These are phyloP conservation scores for Aquilaria agallochum DNA, from an alignment of 441 rosid genomes.

Conservation along the genomic window DNA sequence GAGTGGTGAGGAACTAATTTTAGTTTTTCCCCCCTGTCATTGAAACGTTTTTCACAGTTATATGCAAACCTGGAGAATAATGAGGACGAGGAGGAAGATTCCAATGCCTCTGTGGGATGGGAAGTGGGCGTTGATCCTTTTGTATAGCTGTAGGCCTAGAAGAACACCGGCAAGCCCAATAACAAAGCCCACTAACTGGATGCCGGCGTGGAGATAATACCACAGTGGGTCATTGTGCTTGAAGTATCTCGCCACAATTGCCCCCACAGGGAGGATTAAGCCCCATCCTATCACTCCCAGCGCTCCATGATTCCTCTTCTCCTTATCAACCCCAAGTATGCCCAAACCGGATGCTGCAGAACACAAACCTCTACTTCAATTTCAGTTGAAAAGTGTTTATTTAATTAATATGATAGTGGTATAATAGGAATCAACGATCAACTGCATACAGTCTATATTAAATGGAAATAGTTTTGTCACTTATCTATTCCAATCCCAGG, in stretches of 20 bases:
- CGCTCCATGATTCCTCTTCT: slow-evolving; percentile 72
- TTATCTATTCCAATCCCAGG: too few species aligned
- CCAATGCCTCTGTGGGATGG: slow-evolving; percentile 85
- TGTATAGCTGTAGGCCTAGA: slow-evolving; percentile 67
- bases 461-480: too few species aligned
- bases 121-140: slow-evolving; percentile 39
- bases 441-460: too few species aligned
- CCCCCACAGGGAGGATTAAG: slow-evolving; percentile 71
- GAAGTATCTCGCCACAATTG: slow-evolving; percentile 71
- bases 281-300: slow-evolving; percentile 82
- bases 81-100: slow-evolving; percentile 58
- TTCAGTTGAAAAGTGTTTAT: too few species aligned
- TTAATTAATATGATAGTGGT: too few species aligned
- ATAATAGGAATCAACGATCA: too few species aligned
- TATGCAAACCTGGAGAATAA: slow-evolving; percentile 69
- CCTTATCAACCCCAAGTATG: slow-evolving; percentile 17
- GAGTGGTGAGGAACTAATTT: not conserved
- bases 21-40: too few species aligned
- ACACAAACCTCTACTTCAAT: too few species aligned
- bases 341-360: slow-evolving; percentile 30
- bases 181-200: slow-evolving; percentile 73
- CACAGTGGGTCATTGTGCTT: slow-evolving; percentile 83
- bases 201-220: slow-evolving; percentile 71
- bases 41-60: not conserved
- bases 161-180: slow-evolving; percentile 59